Evolutionary conservation across 805 yeast genomes (phyloP), one percentile per base, ranked within the genome.

Genomic region (Ogataea naganishii): DNA sequence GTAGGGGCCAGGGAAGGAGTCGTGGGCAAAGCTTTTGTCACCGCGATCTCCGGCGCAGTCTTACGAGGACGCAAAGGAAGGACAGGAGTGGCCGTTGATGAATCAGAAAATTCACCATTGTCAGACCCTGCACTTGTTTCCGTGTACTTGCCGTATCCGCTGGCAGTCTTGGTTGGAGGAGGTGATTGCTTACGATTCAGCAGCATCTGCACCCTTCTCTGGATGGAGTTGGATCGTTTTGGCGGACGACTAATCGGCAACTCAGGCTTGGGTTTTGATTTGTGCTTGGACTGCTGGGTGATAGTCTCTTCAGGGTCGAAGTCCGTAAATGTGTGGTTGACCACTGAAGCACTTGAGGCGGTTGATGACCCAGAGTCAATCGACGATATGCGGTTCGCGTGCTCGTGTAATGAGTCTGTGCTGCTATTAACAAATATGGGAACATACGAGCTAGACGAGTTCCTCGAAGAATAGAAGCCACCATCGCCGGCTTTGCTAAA

Each of bases 81-180:
- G n/a, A n/a, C n/a, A n/a, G n/a, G n/a, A n/a, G n/a, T n/a, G n/a
- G n/a, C n/a, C n/a, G n/a, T n/a, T n/a, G n/a, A n/a, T n/a, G n/a
- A n/a, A n/a, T n/a, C n/a, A n/a, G n/a, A n/a, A n/a, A n/a, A n/a
- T n/a, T n/a, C n/a, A n/a, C n/a, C n/a, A n/a, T n/a, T n/a, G n/a
- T n/a, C n/a, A n/a, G n/a, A n/a, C n/a, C n/a, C n/a, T n/a, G n/a
- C n/a, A 6, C 39, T 38, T 9, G 27, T 19, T 28, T 67, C 78
- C 0, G 88, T 75, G 47, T 69, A 82, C 47, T 73, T 72, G 6
- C 95, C 95, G 51, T 86, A 85, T 0, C 95, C 95, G 5, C 64
- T 53, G 0, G 95, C 95, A 0, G 89, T 75, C 42, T 71, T 77
- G 12, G 56, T 48, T 0, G 69, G 57, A 3, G 69, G 69, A 9